phyloP scores from a whole-genome alignment of 176 grass and related monocot genomes.

The Pontederia crassipes region DNA sequence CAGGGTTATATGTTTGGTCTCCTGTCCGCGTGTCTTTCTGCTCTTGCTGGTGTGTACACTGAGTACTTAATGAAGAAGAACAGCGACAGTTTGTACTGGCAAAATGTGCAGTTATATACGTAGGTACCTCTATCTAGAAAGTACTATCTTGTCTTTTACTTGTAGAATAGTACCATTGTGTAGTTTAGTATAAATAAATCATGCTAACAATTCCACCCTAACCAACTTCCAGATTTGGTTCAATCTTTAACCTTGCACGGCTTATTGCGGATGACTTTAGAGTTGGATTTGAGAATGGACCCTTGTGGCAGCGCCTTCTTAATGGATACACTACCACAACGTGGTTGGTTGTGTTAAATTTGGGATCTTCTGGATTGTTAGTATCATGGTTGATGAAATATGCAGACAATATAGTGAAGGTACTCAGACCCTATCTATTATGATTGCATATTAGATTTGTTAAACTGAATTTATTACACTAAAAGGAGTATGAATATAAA shows the following conservation, averaged over 20 bases:
- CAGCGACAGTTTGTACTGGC: constrained; percentile 91
- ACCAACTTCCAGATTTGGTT: constrained; percentile 57
- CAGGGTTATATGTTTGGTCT: constrained; percentile 84
- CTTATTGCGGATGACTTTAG: constrained; percentile 73
- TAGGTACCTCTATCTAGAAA: constrained; percentile 31
- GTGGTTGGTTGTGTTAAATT: constrained; percentile 95
- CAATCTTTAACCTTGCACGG: constrained; percentile 84
- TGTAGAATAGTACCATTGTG: background rate
- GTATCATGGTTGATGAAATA: constrained; percentile 99
- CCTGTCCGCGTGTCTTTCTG: constrained; percentile 93
- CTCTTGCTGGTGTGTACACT: constrained; percentile 84
- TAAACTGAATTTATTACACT: no score
- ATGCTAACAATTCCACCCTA: constrained; percentile 4
- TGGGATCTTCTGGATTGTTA: constrained; percentile 81
- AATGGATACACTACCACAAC: constrained; percentile 79
- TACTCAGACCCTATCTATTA: background rate
- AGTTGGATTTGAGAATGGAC: constrained; percentile 77
- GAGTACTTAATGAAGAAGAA: constrained; percentile 99
- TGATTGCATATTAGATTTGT: no score
- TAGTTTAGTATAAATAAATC: background rate
- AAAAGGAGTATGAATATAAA: no score
- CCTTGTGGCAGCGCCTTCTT: constrained; percentile 76
- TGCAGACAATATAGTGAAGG: constrained; percentile 98
- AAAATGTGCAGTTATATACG: constrained; percentile 93
- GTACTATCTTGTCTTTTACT: background rate